phyloP scores from a whole-genome alignment of 2,329 filamentous ascomycete species.

The Bretziella fagacearum region DNA sequence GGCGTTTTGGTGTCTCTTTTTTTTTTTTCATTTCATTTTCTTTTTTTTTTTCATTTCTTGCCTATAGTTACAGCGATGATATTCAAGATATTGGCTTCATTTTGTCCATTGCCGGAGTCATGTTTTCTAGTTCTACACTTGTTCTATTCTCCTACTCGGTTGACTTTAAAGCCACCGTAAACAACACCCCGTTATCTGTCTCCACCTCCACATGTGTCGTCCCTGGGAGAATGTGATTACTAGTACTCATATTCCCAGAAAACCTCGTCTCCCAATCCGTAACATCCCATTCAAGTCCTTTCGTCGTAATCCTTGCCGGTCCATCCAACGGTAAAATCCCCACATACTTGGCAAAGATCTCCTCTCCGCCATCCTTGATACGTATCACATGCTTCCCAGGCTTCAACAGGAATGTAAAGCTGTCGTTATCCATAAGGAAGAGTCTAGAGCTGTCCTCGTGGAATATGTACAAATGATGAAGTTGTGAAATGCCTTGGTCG shows the following conservation, averaged over 20 bases:
- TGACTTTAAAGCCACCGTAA: constrained; percentile 37
- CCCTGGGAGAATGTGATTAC: constrained; percentile 52
- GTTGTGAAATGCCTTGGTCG: constrained; percentile 77
- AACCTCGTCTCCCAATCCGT: constrained; percentile 61
- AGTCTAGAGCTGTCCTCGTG: constrained; percentile 39
- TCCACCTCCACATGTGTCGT: constrained; percentile 44
- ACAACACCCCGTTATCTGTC: constrained; percentile 49
- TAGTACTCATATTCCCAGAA: constrained; percentile 59
- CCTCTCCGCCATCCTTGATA: constrained; percentile 33
- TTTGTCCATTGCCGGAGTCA: not conserved
- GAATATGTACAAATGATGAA: constrained; percentile 65
- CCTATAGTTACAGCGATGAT: not conserved
- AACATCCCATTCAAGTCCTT: constrained; percentile 84
- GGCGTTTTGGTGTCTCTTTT: constrained; percentile 10
- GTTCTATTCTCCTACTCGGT: not conserved
- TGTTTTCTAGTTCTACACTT: not conserved
- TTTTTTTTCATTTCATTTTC: not conserved
- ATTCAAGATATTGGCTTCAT: not conserved
- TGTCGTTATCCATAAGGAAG: constrained; percentile 67
- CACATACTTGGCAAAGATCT: constrained; percentile 57
- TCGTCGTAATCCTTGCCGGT: constrained; percentile 60
- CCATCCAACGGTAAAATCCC: constrained; percentile 75
- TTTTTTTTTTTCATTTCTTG: not conserved
- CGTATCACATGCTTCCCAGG: constrained; percentile 49
- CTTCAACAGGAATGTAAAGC: constrained; percentile 61